Percentiles rank a stretch among this genome's conserved stretches.
Evolutionary conservation across 2,329 filamentous ascomycete species (phyloP).

Genomic region (Xylaria sp.): DNA sequence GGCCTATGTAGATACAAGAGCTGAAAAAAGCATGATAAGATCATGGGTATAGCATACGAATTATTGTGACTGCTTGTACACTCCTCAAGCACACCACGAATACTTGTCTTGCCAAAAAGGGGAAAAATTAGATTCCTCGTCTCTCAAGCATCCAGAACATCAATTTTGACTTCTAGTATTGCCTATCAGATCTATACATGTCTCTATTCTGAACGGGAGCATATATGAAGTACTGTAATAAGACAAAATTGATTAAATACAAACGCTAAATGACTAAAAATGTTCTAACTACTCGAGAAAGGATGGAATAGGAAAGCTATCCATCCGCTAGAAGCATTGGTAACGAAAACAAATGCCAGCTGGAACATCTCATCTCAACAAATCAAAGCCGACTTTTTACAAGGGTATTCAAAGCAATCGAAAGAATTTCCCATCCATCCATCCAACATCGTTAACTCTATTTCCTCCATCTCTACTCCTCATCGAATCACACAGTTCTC

Average conservation of each 20-base stretch:
- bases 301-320: background rate
- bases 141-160: too few relatives aligned
- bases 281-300: constrained; percentile 12
- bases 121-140: too few relatives aligned
- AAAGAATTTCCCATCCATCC: constrained; percentile 1
- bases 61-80: too few relatives aligned
- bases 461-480: background rate
- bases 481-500: background rate
- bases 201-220: background rate
- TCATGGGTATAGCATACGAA: too few relatives aligned
- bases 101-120: too few relatives aligned
- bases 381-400: constrained; percentile 8
- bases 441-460: background rate
- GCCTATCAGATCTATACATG: background rate
- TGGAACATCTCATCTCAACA: background rate
- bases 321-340: background rate
- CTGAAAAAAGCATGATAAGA: too few relatives aligned
- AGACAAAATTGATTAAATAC: constrained; percentile 21
- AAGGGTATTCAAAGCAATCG: constrained; percentile 10
- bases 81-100: too few relatives aligned
- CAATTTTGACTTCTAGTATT: background rate
- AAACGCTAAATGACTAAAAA: constrained; percentile 20
- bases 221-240: background rate
- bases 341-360: background rate
- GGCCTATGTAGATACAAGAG: too few relatives aligned